These are phyloP conservation scores for Candida parachauliodes DNA, from an alignment of 805 yeast species.

Conservation along the genomic window DNA sequence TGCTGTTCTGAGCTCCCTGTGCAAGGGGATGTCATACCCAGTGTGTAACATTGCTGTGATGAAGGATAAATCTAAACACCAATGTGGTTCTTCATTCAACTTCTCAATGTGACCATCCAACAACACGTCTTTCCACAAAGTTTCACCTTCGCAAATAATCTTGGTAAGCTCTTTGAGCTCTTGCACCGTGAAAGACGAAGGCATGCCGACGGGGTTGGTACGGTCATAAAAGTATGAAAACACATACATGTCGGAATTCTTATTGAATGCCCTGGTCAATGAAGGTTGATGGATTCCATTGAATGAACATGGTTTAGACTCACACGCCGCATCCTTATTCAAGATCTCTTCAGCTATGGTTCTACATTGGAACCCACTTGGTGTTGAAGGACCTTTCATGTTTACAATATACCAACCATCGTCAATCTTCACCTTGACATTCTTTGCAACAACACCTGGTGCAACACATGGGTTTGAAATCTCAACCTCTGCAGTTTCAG, in stretches of 20 bases:
- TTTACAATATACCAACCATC: slow-evolving; percentile 46
- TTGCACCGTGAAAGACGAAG: slow-evolving; percentile 76
- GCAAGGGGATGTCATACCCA: slow-evolving; percentile 93
- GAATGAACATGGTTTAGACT: slow-evolving; percentile 82
- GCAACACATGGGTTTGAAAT: slow-evolving; percentile 84
- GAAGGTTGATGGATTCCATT: slow-evolving; percentile 98
- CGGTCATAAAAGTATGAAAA: slow-evolving; percentile 96
- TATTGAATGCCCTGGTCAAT: slow-evolving; percentile 69
- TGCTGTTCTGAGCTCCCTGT: slow-evolving; percentile 89
- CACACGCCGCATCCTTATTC: slow-evolving; percentile 79
- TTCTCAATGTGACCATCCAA: slow-evolving; percentile 66
- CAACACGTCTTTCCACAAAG: slow-evolving; percentile 66
- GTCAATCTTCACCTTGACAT: slow-evolving; percentile 58
- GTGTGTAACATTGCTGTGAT: slow-evolving; percentile 86
- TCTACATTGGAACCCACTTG: slow-evolving; percentile 80
- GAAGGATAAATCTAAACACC: slow-evolving; percentile 92
- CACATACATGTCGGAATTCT: slow-evolving; percentile 73
- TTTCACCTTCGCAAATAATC: slow-evolving; percentile 81
- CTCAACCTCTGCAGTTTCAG: slow-evolving; percentile 33
- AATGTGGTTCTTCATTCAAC: slow-evolving; percentile 76
- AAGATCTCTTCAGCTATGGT: slow-evolving; percentile 75
- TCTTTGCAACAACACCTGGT: slow-evolving; percentile 60
- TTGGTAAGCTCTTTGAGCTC: slow-evolving; percentile 81
- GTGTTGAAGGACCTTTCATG: slow-evolving; percentile 58
- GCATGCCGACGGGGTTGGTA: slow-evolving; percentile 93